Evolutionary conservation across 768 basidiomycete genomes (phyloP), one percentile per base, ranked within the genome.

Genomic region (Piloderma croceum): DNA sequence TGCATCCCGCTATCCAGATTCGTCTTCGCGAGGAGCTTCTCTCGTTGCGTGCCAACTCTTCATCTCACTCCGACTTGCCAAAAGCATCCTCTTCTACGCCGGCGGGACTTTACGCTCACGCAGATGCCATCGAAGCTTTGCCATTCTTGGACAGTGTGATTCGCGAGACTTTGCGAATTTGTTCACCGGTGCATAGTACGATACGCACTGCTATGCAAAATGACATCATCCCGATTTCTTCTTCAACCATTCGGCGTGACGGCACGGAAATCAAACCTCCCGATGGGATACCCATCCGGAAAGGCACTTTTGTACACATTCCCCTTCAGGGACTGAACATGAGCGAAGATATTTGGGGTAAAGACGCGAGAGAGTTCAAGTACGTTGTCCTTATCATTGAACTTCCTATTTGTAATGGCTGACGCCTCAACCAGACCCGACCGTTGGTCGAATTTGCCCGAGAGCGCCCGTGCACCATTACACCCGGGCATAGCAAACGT

Each of bases 131-230:
- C 13, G 67, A 74, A 22, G 56, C 58, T 0, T 57, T 81, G 4
- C 70, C 73, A 4, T 75, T 66, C 51, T 67, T 84, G 25, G 77
- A 81, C 43, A 67, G 63, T 18, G 75, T 82, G 10, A 60, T 82
- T 10, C 71, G 70, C 12, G 79, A 81, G 53, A 68, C 69, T 3
- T 63, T 83, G 7, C 65, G 79, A 11, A 46, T 80, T n/a, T 68
- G 61, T 31, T 71, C 78, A 11, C 74, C 79, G 1, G 72, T 79
- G 4, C 75, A 78, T 40, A 66, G 64, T 20, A 78, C 79, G 7
- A 69, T 80, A 42, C 74, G 80, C 13, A 71, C 74, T 33, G 77
- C 79, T 4, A 69, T 63, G 0, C 38, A 55, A 21, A 74, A 79
- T 49, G 78, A 79, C 47, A 44, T 62, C 17, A 75, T 83, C 22